These are phyloP conservation scores for Penicillium pancosmium DNA, from an alignment of 495 filamentous ascomycete species.

Conservation along the genomic window DNA sequence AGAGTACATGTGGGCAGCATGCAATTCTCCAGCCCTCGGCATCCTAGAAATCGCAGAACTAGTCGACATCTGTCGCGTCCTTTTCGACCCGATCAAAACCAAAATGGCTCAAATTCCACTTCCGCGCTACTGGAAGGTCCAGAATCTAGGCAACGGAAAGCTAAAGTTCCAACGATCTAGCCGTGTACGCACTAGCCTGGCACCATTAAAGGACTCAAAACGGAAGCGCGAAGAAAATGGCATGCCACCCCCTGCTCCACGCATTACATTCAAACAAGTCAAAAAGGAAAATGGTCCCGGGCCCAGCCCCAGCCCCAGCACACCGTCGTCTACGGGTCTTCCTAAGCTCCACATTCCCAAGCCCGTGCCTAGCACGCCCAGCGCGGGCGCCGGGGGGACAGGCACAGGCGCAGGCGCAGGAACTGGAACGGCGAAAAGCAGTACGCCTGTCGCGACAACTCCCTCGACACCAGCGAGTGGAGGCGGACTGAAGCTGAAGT, in stretches of 20 bases:
- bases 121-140: conserved; percentile 71
- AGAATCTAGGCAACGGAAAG: conserved; percentile 58
- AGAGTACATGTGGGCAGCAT: conserved; percentile 75
- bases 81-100: conserved; percentile 69
- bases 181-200: conserved; percentile 34
- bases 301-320: conserved; percentile 20
- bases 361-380: conserved; percentile 24
- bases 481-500: conserved; percentile 46
- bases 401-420: neutral
- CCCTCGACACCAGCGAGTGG: conserved; percentile 40
- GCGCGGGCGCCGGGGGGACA: neutral
- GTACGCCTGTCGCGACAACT: conserved; percentile 28
- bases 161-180: conserved; percentile 43
- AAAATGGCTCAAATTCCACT: conserved; percentile 65
- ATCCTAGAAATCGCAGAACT: conserved; percentile 76
- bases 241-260: conserved; percentile 41
- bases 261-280: conserved; percentile 51
- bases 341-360: conserved; percentile 47
- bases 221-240: conserved; percentile 49
- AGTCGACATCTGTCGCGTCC: conserved; percentile 70
- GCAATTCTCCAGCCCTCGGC: conserved; percentile 66
- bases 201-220: conserved; percentile 40
- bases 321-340: conserved; percentile 26
- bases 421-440: conserved; percentile 12
- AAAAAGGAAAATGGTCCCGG: conserved; percentile 23